Evolutionary conservation across 2,329 filamentous ascomycete species (phyloP).

Genomic region (Scytalidium lignicola): DNA sequence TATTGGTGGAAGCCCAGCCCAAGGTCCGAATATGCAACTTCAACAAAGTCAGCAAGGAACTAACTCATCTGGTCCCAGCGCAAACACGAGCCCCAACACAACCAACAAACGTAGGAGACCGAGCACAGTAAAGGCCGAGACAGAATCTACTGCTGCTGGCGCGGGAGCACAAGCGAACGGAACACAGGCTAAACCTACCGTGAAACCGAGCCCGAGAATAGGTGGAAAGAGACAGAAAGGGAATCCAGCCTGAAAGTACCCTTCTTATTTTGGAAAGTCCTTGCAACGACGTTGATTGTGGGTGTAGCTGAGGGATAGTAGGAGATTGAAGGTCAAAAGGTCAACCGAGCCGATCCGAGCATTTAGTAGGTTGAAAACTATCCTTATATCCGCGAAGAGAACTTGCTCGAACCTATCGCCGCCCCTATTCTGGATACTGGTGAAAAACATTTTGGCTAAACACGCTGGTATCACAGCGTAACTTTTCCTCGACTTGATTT

Average conservation of each 20-base stretch:
- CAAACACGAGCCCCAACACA: conserved; percentile 48
- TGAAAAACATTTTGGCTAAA: too few species aligned
- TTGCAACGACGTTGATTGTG: background rate
- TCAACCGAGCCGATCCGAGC: background rate
- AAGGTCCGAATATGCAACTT: conserved; percentile 59
- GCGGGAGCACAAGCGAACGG: conserved; percentile 21
- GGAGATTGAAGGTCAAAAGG: background rate
- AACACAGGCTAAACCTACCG: conserved; percentile 23
- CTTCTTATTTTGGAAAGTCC: background rate
- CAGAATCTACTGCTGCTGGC: conserved; percentile 18
- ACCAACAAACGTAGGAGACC: conserved; percentile 34
- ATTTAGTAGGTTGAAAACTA: background rate
- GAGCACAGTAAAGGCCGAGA: conserved; percentile 33
- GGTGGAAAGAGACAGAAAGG: conserved; percentile 32
- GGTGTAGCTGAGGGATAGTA: background rate
- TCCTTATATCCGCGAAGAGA: background rate
- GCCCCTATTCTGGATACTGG: background rate
- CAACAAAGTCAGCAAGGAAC: conserved; percentile 66
- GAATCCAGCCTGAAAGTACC: conserved; percentile 15
- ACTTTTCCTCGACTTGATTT: too few species aligned
- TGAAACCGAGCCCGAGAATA: conserved; percentile 36
- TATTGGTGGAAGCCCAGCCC: conserved; percentile 51
- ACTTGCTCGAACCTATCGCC: background rate
- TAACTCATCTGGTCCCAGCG: conserved; percentile 59
- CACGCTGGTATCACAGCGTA: too few species aligned